These are phyloP conservation scores for Ormosia emarginata DNA, from an alignment of 306 rosid genomes.

Conservation along the genomic window DNA sequence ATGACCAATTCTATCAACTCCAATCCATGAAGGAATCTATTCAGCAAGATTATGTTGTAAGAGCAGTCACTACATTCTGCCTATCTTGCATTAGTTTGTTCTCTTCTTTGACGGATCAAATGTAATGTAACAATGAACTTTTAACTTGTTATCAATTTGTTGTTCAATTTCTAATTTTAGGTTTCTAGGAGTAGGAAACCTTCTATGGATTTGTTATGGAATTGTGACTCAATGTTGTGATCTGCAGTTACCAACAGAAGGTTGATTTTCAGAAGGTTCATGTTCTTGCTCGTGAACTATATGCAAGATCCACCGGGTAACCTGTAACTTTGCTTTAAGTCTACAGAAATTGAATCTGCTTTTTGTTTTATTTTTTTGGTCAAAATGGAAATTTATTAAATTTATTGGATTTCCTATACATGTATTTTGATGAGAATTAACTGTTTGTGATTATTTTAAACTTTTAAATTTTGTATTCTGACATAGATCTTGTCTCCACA, in stretches of 20 bases:
- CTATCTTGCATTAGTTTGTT: background rate
- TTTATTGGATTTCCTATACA: background rate
- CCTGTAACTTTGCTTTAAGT: background rate
- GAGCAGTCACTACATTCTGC: conserved; percentile 8
- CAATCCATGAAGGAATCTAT: conserved; percentile 8
- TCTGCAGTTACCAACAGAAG: conserved; percentile 12
- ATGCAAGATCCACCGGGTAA: conserved; percentile 22
- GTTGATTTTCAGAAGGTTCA: conserved; percentile 14
- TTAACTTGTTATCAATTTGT: background rate
- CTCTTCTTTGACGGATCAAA: background rate
- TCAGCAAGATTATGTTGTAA: conserved; percentile 13
- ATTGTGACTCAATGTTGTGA: background rate
- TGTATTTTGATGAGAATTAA: background rate
- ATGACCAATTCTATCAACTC: conserved; percentile 16
- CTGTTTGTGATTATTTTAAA: background rate
- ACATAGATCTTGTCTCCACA: background rate
- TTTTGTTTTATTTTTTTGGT: background rate
- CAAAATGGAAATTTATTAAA: background rate
- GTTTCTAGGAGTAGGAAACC: background rate
- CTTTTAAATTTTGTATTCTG: too few species aligned
- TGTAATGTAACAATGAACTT: background rate
- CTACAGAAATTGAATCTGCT: background rate
- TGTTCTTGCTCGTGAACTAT: conserved; percentile 12
- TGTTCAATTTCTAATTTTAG: background rate
- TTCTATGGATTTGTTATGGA: background rate